These are phyloP conservation scores for Sporothrix pseudoabietina DNA, from an alignment of 2,329 filamentous ascomycete genomes.

Conservation along the genomic window DNA sequence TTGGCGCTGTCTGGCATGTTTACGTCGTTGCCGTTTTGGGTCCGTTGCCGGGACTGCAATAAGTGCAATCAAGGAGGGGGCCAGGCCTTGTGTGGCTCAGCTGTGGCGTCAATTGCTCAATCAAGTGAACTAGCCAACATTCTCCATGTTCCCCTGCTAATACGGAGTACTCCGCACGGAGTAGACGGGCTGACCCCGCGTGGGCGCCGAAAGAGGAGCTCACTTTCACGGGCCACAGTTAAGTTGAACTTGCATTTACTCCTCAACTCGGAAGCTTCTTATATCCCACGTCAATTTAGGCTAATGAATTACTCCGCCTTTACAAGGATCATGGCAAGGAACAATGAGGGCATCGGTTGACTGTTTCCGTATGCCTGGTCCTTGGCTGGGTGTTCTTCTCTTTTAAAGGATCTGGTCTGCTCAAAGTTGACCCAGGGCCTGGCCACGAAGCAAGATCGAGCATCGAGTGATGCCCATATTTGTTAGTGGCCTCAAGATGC, in stretches of 20 bases:
- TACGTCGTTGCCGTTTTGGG: conserved; percentile 35
- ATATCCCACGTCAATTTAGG: not conserved
- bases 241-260: conserved; percentile 6
- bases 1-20: conserved; percentile 30
- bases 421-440: not conserved
- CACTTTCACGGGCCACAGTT: not conserved
- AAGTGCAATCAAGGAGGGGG: not conserved
- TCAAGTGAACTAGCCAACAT: not conserved
- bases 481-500: not conserved
- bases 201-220: conserved; percentile 2
- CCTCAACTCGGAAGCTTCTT: not conserved
- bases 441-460: not conserved
- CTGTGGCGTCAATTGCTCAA: conserved; percentile 19
- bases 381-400: not conserved
- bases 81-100: conserved; percentile 19
- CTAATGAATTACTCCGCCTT: not conserved
- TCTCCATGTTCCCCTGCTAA: too few relatives aligned
- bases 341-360: not conserved
- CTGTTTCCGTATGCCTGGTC: not conserved
- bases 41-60: conserved; percentile 34
- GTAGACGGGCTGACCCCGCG: not conserved
- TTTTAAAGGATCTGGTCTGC: not conserved
- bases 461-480: not conserved
- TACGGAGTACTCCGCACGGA: too few relatives aligned
- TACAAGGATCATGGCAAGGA: not conserved